Evolutionary conservation across 2,329 filamentous ascomycete species (phyloP), one percentile per base, ranked within the genome.

Genomic region (Microascus cirrosus): DNA sequence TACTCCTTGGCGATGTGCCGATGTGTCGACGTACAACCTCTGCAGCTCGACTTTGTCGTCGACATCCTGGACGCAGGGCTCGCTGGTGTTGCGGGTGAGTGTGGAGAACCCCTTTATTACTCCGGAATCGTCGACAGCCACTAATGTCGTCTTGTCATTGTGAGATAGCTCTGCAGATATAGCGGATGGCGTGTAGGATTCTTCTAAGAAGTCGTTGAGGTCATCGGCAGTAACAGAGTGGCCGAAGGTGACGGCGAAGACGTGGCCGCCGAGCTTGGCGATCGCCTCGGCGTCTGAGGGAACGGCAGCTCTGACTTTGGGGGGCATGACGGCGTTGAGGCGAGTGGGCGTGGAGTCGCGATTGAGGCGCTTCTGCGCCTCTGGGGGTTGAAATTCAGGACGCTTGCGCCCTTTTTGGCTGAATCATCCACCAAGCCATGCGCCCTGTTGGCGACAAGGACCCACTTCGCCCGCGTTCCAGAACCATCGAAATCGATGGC

Each of bases 231-330:
- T 62, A 0, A 76, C 67, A 0, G 74, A 74, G 60, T 75, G 69
- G 1, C 73, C 74, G 62, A 77, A 77, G 3, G 71, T 71, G 22
- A 60, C 54, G 20, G 65, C 59, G 61, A 77, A 77, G 54, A 73
- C 68, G 39, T 65, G 59, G 0, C 65, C 59, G 25, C 71, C 73
- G 1, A 77, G 65, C 5, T 63, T 54, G 25, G 67, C 62, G 52
- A 77, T 71, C 39, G 61, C 59, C 0, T 57, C 39, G 12, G 63
- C 63, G 54, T 75, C 72, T 18, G 50, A 51, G 22, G 59, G 11
- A 2, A 48, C 58, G 39, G 67, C 69, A 13, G 54, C 60, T 35
- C 67, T 69, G 60, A 55, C n/a, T n/a, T 20, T n/a, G 36, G 28
- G 54, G 10, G 36, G 15, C 36, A 42, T 51, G 45, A n/a, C 18